Base-by-base conservation (phyloP, 805 yeast genomes). In the Candida oleophila region DNA sequence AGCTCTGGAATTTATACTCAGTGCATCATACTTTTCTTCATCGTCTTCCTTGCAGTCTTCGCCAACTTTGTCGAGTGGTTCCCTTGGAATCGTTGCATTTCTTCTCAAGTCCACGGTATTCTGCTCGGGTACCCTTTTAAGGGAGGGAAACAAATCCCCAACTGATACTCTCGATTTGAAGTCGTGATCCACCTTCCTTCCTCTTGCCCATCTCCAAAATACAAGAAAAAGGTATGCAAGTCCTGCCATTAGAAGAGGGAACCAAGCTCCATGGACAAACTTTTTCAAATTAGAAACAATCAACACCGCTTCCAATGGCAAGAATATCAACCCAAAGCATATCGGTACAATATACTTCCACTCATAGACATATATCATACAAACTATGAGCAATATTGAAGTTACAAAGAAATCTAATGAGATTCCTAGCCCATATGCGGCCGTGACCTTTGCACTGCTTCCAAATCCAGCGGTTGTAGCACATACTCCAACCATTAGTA, bases 221-320 rank as follows among this genome's bases (percentile, higher is more conserved):
- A 61, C 38, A 35, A 80, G 65, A 46, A 74, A 72, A 0, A 47
- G 34, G 48, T 69, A 62, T 38, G 67, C 55, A 3, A 77, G n/a
- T 2, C 58, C 62, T 5, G 78, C 58, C 57, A 78, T 66, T 65
- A 73, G 62, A 28, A 81, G 59, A 1, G 85, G 80, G 54, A 80
- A 79, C 86, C 85, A 81, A 1, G 84, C 86, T 34, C 85, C 86
- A 49, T 76, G 78, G 0, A 76, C 73, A 2, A 81, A 72, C 57
- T 81, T 81, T 52, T 67, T 71, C 52, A 77, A 51, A 45, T 78
- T 80, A 3, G 83, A 71, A 44, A 71, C 60, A 15, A 80, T 67
- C 54, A 79, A 61, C 37, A 70, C 57, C 37, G 65, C 51, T 53
- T 81, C 85, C 32, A 81, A 61, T 0, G 82, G 71, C 5, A 75